Evolutionary conservation across 495 filamentous ascomycete genomes (phyloP).

Genomic region (Tuber umbilicatum): DNA sequence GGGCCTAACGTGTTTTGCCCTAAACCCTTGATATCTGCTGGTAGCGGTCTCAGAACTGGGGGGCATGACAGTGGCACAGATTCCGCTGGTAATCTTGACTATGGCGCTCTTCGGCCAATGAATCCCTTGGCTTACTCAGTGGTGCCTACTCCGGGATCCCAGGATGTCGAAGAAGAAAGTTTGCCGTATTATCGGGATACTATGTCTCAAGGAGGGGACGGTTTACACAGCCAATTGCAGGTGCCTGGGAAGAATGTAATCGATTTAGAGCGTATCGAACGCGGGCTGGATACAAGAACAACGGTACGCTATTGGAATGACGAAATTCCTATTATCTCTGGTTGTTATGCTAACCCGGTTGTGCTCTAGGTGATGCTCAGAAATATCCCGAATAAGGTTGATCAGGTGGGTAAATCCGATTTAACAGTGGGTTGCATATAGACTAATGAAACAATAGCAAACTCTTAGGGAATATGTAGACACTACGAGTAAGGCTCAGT

Average conservation of each 20-base stretch:
- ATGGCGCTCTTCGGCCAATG: not conserved
- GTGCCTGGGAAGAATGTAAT: constrained; percentile 41
- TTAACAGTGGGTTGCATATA: not conserved
- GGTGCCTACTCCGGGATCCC: not conserved
- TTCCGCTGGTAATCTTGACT: not conserved
- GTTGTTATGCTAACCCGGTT: constrained; percentile 21
- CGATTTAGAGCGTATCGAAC: constrained; percentile 38
- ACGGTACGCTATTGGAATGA: constrained; percentile 21
- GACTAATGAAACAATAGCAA: constrained; percentile 37
- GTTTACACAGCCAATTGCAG: constrained; percentile 14
- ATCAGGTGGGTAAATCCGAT: constrained; percentile 50
- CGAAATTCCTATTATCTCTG: not conserved
- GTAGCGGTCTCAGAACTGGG: not conserved
- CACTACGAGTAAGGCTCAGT: constrained; percentile 67
- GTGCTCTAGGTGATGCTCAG: constrained; percentile 92
- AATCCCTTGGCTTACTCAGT: not conserved
- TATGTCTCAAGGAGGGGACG: not conserved
- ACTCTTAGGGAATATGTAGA: constrained; percentile 75
- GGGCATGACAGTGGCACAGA: not conserved
- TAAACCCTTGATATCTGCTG: not conserved
- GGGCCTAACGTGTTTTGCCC: not conserved
- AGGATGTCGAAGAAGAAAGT: not conserved
- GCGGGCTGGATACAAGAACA: constrained; percentile 40
- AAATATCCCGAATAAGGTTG: constrained; percentile 89
- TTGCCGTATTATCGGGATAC: not conserved